A percentile compares a stretch with the other conserved stretches of the same genome.
These are phyloP conservation scores for Marsdenia floribunda DNA, from an alignment of 257 asterid species.

Conservation along the genomic window DNA sequence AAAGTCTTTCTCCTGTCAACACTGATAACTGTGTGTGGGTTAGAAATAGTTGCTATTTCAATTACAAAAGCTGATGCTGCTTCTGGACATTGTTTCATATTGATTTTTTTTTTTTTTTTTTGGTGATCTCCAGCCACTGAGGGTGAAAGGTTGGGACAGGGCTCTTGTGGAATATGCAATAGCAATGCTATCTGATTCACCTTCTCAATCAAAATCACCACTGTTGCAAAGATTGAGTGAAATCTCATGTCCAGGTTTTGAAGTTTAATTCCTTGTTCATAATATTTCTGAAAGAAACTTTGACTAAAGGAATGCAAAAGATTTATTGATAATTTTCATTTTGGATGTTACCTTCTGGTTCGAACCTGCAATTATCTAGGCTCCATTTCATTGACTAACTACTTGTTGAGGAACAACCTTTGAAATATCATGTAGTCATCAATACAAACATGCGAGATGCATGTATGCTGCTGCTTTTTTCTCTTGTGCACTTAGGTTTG, in stretches of 20 bases:
- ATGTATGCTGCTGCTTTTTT: not conserved
- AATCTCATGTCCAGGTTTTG: slow-evolving; percentile 86
- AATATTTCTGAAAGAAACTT: not conserved
- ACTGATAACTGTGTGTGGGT: not conserved
- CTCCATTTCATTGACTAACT: not conserved
- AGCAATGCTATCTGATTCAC: slow-evolving; percentile 65
- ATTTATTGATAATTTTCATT: not conserved
- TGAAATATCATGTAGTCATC: not conserved
- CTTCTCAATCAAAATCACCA: slow-evolving; percentile 50
- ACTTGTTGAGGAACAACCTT: not conserved
- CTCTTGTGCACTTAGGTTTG: not conserved
- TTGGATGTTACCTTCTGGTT: not conserved
- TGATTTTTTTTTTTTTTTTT: not conserved
- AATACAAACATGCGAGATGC: not conserved
- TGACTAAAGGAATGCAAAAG: not conserved
- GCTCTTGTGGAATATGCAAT: slow-evolving; percentile 77
- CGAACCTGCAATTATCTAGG: not conserved
- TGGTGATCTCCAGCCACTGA: slow-evolving; percentile 56
- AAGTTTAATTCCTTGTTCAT: slow-evolving; percentile 10
- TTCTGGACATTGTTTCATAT: slow-evolving; percentile 7
- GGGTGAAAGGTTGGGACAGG: slow-evolving; percentile 88
- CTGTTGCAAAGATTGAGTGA: slow-evolving; percentile 47
- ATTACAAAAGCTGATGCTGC: not conserved
- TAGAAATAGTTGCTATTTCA: not conserved
- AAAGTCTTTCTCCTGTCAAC: slow-evolving; percentile 9